Base-by-base conservation (phyloP, 495 filamentous ascomycete species). In the Trichoderma gamsii region DNA sequence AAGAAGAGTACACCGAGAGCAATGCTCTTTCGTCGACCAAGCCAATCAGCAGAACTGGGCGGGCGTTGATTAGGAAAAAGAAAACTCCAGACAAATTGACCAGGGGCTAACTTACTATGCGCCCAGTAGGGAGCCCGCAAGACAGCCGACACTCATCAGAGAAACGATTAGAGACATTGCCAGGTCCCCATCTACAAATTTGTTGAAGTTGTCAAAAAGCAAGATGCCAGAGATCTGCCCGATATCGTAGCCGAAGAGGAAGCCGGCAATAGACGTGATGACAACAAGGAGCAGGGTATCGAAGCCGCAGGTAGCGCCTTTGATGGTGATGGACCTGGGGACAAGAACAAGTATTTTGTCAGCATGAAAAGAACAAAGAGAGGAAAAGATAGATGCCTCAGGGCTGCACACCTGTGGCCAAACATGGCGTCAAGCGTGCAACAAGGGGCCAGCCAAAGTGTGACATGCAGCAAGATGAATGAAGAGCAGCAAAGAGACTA, bases 171-270 rank as follows among this genome's bases (percentile, higher is more conserved):
- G 73, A 44, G 79, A 80, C 67, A 78, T 76, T 49, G 76, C 78
- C 51, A 6, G 68, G 11, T 63, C 71, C 16, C 64, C 64, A 27
- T 77, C 79, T 4, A 80, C 65, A 85, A 85, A 16, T 78, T 77
- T 63, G 46, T 79, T 71, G 72, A 84, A 85, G 69, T 84, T 78
- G 2, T 73, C 44, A 83, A 90, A 90, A 61, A 83, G 82, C 23
- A 88, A 81, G 74, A 90, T 89, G 69, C 82, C 83, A 43, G 81
- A 83, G 71, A 85, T 83, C 73, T 84, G 83, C 65, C 83, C 82
- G 70, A 88, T 91, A 41, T 90, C 87, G 68, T 90, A 90, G 71
- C 87, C 87, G 70, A 91, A 92, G 69, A 92, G 87, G 75, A 92
- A 88, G 70, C 89, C 89, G 73, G 89, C 89, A 81, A 92, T 88